Conservation (phyloP, 176 grass and related monocot genomes). For the Canna indica region DNA sequence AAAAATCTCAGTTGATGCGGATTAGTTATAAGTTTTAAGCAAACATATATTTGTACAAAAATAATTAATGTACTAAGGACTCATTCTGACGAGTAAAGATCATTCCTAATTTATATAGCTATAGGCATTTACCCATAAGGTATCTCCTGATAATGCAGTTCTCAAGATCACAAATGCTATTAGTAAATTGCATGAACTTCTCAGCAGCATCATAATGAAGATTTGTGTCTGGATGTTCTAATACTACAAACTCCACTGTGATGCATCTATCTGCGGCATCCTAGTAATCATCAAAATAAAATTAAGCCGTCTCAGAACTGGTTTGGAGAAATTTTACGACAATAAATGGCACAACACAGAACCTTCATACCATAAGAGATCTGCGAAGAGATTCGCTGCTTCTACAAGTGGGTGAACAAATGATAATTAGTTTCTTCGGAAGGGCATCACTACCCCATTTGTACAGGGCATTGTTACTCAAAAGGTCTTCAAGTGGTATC, state of each 20-base stretch:
- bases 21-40: too few species aligned
- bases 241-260: constrained; percentile 65
- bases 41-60: neutral
- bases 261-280: constrained; percentile 81
- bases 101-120: neutral
- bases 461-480: constrained; percentile 67
- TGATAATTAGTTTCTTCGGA: constrained; percentile 79
- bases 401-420: constrained; percentile 47
- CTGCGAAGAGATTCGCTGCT: constrained; percentile 46
- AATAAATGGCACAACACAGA: neutral
- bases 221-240: constrained; percentile 41
- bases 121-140: constrained; percentile 42
- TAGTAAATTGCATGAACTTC: constrained; percentile 30
- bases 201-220: constrained; percentile 23
- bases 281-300: constrained; percentile 29
- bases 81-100: neutral
- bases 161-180: constrained; percentile 73
- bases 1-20: neutral
- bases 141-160: constrained; percentile 68
- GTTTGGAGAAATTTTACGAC: neutral
- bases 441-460: constrained; percentile 65
- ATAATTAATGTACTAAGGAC: neutral
- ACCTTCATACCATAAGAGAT: constrained; percentile 60
- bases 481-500: constrained; percentile 45
- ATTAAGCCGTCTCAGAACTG: neutral